phyloP scores from a whole-genome alignment of 202 grass and related monocot genomes.

The Musa balbisiana region DNA sequence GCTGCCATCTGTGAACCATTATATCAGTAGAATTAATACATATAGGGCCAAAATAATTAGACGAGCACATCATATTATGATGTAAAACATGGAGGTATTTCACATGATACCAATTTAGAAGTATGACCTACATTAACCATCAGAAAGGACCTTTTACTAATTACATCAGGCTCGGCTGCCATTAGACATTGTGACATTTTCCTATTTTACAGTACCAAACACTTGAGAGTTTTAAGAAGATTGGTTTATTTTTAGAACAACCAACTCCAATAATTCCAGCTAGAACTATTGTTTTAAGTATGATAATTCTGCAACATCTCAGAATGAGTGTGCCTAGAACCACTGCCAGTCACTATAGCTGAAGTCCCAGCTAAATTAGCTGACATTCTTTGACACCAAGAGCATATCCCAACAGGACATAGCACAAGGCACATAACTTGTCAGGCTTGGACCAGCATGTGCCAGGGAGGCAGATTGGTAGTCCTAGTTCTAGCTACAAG shows the following conservation, averaged over 20 bases:
- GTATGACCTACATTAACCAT: neutral
- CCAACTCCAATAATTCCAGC: neutral
- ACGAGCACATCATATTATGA: too few relatives aligned
- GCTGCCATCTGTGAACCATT: conserved; percentile 56
- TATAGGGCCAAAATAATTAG: neutral
- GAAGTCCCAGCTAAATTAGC: neutral
- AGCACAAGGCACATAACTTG: neutral
- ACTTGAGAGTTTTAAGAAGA: neutral
- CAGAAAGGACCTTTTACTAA: neutral
- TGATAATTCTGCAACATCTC: neutral
- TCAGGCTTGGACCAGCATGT: neutral
- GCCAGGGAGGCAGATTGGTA: neutral
- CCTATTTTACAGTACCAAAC: neutral
- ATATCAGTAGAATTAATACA: conserved; percentile 14
- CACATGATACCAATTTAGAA: neutral
- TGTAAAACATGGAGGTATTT: neutral
- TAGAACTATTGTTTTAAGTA: neutral
- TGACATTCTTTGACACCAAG: neutral
- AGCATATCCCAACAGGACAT: neutral
- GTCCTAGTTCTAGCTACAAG: neutral
- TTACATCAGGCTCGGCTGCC: neutral
- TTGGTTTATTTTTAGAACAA: neutral
- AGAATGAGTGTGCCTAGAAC: neutral
- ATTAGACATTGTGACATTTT: neutral
- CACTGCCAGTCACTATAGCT: neutral